Percentiles rank a stretch among this genome's conserved stretches.
phyloP scores from a whole-genome alignment of 139 green algal species.

The Desmodesmus armatus region DNA sequence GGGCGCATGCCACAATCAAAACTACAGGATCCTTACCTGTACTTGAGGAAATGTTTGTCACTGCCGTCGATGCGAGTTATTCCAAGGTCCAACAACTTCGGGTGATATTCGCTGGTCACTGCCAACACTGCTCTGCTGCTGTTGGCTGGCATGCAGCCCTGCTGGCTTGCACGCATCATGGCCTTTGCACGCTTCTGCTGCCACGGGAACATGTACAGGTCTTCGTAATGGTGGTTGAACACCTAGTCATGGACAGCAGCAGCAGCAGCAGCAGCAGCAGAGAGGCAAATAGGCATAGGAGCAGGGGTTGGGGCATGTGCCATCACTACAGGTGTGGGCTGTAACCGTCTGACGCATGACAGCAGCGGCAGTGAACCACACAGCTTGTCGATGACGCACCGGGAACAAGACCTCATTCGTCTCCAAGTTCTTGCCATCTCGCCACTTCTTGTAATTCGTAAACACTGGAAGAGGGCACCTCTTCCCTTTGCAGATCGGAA shows the following conservation, averaged over 20 bases:
- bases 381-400: neutral
- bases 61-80: constrained; percentile 46
- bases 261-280: neutral
- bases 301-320: too few relatives aligned
- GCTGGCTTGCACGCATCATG: constrained; percentile 47
- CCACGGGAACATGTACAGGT: constrained; percentile 49
- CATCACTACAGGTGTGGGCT: too few relatives aligned
- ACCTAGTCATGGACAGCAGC: neutral
- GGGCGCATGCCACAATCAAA: too few relatives aligned
- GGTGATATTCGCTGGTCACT: constrained; percentile 33
- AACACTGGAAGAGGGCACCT: constrained; percentile 46
- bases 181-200: constrained; percentile 44
- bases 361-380: too few relatives aligned
- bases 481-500: constrained; percentile 31
- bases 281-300: neutral
- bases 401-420: constrained; percentile 49
- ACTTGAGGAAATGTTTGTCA: constrained; percentile 46
- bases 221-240: constrained; percentile 53
- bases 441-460: constrained; percentile 50
- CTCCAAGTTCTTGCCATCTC: constrained; percentile 37
- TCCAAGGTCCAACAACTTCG: constrained; percentile 36
- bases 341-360: too few relatives aligned
- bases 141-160: constrained; percentile 50
- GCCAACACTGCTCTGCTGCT: constrained; percentile 35
- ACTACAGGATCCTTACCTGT: constrained; percentile 21